Evolutionary conservation across 345 rosid species (phyloP).

Genomic region (Hibiscus tridactylites): DNA sequence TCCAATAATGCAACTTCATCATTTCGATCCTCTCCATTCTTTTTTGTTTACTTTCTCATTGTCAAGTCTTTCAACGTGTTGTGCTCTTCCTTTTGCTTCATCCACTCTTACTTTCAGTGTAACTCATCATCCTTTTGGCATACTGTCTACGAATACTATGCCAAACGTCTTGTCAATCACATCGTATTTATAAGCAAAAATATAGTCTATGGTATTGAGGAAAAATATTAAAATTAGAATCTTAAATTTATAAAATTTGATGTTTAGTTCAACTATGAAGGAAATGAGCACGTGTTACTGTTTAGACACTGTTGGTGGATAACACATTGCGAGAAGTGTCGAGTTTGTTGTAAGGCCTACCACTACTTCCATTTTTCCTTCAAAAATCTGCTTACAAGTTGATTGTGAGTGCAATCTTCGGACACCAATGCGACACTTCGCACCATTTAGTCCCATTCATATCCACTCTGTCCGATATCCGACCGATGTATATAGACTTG

Average conservation of each 20-base stretch:
- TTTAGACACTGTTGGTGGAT: background rate
- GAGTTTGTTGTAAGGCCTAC: background rate
- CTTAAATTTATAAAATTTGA: too few species aligned
- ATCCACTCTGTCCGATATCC: background rate
- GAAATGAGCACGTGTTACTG: background rate
- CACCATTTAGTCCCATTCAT: background rate
- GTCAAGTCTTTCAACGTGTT: background rate
- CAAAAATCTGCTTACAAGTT: too few species aligned
- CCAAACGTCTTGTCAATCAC: background rate
- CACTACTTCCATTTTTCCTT: background rate
- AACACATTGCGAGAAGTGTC: too few species aligned
- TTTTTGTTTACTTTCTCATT: background rate
- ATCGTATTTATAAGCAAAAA: background rate
- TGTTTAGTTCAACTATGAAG: too few species aligned
- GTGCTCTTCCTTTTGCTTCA: background rate
- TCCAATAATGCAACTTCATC: constrained; percentile 3
- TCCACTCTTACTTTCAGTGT: background rate
- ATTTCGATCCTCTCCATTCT: background rate
- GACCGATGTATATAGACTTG: background rate
- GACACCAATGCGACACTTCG: background rate
- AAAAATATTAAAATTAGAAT: too few species aligned
- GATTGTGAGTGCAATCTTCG: background rate
- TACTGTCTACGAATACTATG: background rate
- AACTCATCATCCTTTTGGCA: background rate
- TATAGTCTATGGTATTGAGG: too few species aligned